phyloP scores from a whole-genome alignment of 768 basidiomycete genomes.

The Lentinus brumalis region DNA sequence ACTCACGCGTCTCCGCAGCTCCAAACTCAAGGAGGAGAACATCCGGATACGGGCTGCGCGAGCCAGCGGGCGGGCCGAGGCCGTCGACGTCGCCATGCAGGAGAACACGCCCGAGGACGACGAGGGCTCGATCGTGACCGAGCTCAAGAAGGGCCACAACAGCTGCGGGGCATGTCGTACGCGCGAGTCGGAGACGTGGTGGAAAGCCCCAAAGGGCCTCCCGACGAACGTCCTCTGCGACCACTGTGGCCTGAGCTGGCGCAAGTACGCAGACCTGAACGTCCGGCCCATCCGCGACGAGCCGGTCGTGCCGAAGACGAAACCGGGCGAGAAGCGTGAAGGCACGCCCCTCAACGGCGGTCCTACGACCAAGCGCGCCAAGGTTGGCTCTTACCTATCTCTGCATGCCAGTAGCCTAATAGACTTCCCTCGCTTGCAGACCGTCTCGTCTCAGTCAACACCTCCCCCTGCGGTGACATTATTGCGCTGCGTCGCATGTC shows the following conservation, averaged over 20 bases:
- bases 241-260: slow-evolving; percentile 82
- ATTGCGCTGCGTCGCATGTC: slow-evolving; percentile 74
- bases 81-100: slow-evolving; percentile 9
- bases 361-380: slow-evolving; percentile 62
- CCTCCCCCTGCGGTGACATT: slow-evolving; percentile 62
- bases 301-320: slow-evolving; percentile 36
- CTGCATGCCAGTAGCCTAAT: not conserved
- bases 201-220: slow-evolving; percentile 91
- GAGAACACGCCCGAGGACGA: slow-evolving; percentile 50
- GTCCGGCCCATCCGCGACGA: slow-evolving; percentile 75
- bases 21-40: slow-evolving; percentile 72
- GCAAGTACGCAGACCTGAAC: slow-evolving; percentile 91
- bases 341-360: slow-evolving; percentile 60
- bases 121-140: slow-evolving; percentile 72
- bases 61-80: slow-evolving; percentile 27
- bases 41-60: slow-evolving; percentile 45
- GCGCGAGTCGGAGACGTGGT: slow-evolving; percentile 80
- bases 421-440: slow-evolving; percentile 25
- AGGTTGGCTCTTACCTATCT: slow-evolving; percentile 38
- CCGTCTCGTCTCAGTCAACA: slow-evolving; percentile 52
- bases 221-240: slow-evolving; percentile 80
- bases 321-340: slow-evolving; percentile 53
- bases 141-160: slow-evolving; percentile 51
- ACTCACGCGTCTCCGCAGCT: slow-evolving; percentile 39
- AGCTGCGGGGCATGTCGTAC: slow-evolving; percentile 86